A percentile compares a stretch with the other conserved stretches of the same genome.
Evolutionary conservation across 2,329 filamentous ascomycete species (phyloP).

Genomic region (Gyromitra esculenta): DNA sequence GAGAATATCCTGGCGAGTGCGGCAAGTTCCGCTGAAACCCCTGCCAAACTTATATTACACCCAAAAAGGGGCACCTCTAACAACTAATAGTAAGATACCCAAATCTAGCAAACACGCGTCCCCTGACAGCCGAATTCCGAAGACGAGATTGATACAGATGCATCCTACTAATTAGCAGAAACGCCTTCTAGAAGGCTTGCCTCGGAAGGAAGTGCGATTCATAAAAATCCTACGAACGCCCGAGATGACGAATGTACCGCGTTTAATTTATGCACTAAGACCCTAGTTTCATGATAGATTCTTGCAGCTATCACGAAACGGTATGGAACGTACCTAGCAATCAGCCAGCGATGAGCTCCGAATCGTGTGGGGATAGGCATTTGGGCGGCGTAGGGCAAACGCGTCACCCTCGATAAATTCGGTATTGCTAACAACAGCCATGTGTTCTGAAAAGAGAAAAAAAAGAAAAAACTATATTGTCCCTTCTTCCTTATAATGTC

Average conservation of each 20-base stretch:
- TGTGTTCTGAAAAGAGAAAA: not conserved
- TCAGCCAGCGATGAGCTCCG: not conserved
- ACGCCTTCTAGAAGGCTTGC: constrained; percentile 2
- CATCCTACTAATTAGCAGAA: not conserved
- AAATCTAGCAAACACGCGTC: constrained; percentile 30
- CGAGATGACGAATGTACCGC: constrained; percentile 11
- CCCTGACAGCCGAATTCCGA: not conserved
- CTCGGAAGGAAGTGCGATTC: not conserved
- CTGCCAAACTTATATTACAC: constrained; percentile 6
- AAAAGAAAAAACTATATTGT: not conserved
- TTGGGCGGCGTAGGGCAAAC: constrained; percentile 12
- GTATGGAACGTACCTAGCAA: not conserved
- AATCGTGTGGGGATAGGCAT: not conserved
- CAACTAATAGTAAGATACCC: constrained; percentile 24
- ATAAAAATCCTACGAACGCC: not conserved
- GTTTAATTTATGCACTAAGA: not conserved
- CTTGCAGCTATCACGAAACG: not conserved
- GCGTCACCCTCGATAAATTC: constrained; percentile 27
- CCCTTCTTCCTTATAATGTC: constrained; percentile 24
- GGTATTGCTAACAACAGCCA: not conserved
- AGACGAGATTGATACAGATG: not conserved
- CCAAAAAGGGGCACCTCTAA: constrained; percentile 15
- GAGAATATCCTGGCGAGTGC: not conserved
- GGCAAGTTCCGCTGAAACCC: not conserved
- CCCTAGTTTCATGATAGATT: too few relatives aligned